Percentiles rank a stretch among this genome's conserved stretches.
These are phyloP conservation scores for Nephelium lappaceum DNA, from an alignment of 345 rosid genomes.

Conservation along the genomic window DNA sequence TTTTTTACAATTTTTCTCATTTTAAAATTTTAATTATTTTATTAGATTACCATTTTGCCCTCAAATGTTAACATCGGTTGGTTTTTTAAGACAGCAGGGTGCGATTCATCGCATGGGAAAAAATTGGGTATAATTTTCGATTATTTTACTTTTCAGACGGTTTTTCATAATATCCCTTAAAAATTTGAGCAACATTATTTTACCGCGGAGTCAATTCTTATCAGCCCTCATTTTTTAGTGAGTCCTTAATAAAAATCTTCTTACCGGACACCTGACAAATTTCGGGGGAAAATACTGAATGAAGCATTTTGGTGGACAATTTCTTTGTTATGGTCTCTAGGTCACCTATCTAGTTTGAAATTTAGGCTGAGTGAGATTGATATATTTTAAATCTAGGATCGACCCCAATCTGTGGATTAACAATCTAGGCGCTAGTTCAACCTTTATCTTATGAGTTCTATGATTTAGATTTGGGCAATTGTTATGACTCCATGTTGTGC, in stretches of 20 bases:
- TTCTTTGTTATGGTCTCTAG: not conserved
- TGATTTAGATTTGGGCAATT: not conserved
- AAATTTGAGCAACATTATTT: not conserved
- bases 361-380: not conserved
- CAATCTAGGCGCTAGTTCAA: not conserved
- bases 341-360: not conserved
- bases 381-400: not conserved
- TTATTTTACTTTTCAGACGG: no score
- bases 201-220: not conserved
- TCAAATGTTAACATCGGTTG: no score
- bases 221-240: not conserved
- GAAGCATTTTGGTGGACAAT: not conserved
- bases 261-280: not conserved
- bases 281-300: constrained; percentile 5
- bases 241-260: not conserved
- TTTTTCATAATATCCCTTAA: no score
- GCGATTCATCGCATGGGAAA: no score
- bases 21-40: no score
- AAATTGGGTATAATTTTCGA: no score
- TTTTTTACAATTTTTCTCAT: no score
- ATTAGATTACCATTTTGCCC: no score
- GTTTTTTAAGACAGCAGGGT: no score
- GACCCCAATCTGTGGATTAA: not conserved
- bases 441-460: not conserved
- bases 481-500: not conserved